These are phyloP conservation scores for Vinca minor DNA, from an alignment of 257 asterid species.

Conservation along the genomic window DNA sequence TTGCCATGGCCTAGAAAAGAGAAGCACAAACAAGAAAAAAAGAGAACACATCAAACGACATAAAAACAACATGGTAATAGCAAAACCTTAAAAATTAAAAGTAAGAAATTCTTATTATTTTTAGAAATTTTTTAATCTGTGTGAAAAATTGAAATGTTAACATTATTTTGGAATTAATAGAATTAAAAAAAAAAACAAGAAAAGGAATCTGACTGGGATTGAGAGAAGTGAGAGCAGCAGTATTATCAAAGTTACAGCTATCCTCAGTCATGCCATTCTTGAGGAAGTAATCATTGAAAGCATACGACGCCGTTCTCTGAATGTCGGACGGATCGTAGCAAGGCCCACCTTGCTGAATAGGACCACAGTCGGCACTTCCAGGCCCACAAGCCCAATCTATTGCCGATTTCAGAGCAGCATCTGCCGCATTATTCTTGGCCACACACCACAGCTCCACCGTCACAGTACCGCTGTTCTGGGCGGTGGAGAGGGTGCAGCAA, in stretches of 20 bases:
- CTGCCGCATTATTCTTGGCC: conserved; percentile 85
- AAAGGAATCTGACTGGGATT: conserved; percentile 59
- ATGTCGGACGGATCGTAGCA: conserved; percentile 73
- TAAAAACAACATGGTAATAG: not conserved
- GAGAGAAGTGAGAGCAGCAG: conserved; percentile 67
- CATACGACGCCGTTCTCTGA: conserved; percentile 67
- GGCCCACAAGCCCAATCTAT: conserved; percentile 81
- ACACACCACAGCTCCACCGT: conserved; percentile 77
- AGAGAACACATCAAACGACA: not conserved
- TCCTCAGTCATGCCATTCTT: conserved; percentile 45
- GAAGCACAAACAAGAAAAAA: conserved; percentile 14
- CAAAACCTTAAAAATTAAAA: not conserved
- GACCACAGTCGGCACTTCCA: conserved; percentile 72
- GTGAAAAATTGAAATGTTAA: too few relatives aligned
- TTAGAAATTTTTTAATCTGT: too few relatives aligned
- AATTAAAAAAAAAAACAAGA: not conserved
- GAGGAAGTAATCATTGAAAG: conserved; percentile 65
- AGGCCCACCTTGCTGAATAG: conserved; percentile 65
- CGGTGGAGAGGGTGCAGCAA: conserved; percentile 24
- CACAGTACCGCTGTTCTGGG: conserved; percentile 26
- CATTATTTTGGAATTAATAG: too few relatives aligned
- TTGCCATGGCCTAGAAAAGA: conserved; percentile 41
- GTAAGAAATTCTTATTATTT: not conserved
- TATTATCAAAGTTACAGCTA: conserved; percentile 49
- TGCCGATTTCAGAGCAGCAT: conserved; percentile 61